Evolutionary conservation across 495 filamentous ascomycete genomes (phyloP), one percentile per base, ranked within the genome.

Genomic region (Thermochaetoides thermophila): DNA sequence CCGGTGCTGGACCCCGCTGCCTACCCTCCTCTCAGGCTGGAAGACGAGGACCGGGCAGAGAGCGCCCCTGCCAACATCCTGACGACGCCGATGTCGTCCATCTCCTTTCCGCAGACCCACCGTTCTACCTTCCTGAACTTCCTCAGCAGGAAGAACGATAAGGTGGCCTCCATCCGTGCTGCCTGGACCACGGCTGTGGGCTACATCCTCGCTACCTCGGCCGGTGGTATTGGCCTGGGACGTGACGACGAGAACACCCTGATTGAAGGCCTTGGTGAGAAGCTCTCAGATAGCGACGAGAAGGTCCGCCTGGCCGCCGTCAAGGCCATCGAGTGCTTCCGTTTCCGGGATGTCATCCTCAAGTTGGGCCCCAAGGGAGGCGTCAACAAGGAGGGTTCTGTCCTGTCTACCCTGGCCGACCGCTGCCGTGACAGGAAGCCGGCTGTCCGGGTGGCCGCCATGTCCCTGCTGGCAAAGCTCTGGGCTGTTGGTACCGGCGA

Each of bases 401-500:
- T 93, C 5, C 60, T 99, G 7, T 70, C 63, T 31, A 82, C 76
- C 33, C 69, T 99, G 11, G 81, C 81, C 17, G 87, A 95, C 40
- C 74, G 89, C 38, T 80, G 81, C 27, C 82, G 86, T 49, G 91
- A 99, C 57, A 74, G 73, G 29, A 89, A 81, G 48, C 76, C 75
- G 11, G 66, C 69, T 21, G 78, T 99, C 9, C 76, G 87, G 32
- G 71, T 76, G 32, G 86, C 84, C 40, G 85, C 80, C 18, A 93
- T 92, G 74, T 76, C 71, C 22, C 67, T 84, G 18, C 57, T 96
- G 9, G 79, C 73, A 13, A 75, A 77, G 29, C 78, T 94, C 26
- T 99, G 89, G 89, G 89, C 78, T 8, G 84, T 87, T 31, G 87
- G 83, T 1, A 73, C 73, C 13, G 81, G 84, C 14, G 85, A 94